Conservation (phyloP, 148 eudicot species). For the Hydrangea macrophylla region DNA sequence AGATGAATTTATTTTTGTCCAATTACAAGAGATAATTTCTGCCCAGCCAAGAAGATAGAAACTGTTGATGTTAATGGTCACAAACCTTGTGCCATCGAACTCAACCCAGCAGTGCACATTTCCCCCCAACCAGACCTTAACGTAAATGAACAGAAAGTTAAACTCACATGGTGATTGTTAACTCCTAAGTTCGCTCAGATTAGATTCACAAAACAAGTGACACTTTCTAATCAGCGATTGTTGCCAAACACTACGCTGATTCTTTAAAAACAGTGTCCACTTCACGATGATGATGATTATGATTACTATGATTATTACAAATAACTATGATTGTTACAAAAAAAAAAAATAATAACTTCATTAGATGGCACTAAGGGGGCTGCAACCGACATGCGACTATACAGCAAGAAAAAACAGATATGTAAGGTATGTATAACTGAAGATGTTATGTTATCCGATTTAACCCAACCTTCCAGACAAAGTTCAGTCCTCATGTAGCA, state of each 20-base stretch:
- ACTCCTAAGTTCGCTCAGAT: background rate
- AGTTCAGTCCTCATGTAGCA: slow-evolving; percentile 82
- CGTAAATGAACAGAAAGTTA: background rate
- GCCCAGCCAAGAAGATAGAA: background rate
- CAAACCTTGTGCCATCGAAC: too few relatives aligned
- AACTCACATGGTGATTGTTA: background rate
- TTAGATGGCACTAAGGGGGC: too few relatives aligned
- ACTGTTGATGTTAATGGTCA: too few relatives aligned
- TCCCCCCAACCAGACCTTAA: background rate
- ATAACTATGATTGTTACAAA: background rate
- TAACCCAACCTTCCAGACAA: slow-evolving; percentile 82
- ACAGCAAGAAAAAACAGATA: background rate
- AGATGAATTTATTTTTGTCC: background rate
- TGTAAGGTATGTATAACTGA: background rate
- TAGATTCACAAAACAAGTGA: background rate
- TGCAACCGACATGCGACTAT: too few relatives aligned
- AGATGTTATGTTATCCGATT: slow-evolving; percentile 15
- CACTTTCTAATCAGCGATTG: slow-evolving; percentile 2
- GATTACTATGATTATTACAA: too few relatives aligned
- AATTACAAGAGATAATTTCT: background rate
- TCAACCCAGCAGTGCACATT: too few relatives aligned
- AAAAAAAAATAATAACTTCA: slow-evolving; percentile 4
- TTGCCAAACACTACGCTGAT: slow-evolving; percentile 2
- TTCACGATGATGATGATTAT: too few relatives aligned
- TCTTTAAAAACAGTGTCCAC: background rate